Evolutionary conservation across 768 basidiomycete genomes (phyloP).

Genomic region (Zangia roseola): DNA sequence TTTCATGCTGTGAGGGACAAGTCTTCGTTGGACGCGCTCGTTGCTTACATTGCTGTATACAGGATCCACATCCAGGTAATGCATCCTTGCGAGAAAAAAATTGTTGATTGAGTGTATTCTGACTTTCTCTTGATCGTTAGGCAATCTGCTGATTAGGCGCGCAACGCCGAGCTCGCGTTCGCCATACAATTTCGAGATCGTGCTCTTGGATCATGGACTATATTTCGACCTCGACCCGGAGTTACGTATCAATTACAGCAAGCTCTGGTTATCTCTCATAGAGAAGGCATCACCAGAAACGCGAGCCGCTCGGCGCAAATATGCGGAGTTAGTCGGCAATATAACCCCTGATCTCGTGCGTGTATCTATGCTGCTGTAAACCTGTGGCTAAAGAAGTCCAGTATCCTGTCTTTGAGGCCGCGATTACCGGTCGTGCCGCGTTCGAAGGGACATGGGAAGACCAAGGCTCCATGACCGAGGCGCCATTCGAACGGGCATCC

Average conservation of each 20-base stretch:
- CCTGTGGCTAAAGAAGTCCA: slow-evolving; percentile 30
- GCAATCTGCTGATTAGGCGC: slow-evolving; percentile 89
- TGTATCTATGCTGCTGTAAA: slow-evolving; percentile 4
- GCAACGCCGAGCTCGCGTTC: slow-evolving; percentile 60
- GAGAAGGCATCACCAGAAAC: slow-evolving; percentile 64
- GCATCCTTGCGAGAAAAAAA: background rate
- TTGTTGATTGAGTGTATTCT: slow-evolving; percentile 5
- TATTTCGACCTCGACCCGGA: slow-evolving; percentile 88
- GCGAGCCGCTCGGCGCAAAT: slow-evolving; percentile 71
- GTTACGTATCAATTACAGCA: slow-evolving; percentile 79
- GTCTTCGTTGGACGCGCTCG: background rate
- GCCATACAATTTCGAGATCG: slow-evolving; percentile 95
- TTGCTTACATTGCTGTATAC: slow-evolving; percentile 19
- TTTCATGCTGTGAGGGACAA: slow-evolving; percentile 66
- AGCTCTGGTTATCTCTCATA: slow-evolving; percentile 90
- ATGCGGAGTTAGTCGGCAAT: slow-evolving; percentile 89
- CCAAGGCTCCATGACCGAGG: slow-evolving; percentile 29
- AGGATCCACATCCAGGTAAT: slow-evolving; percentile 87
- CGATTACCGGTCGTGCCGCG: slow-evolving; percentile 81
- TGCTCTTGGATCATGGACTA: slow-evolving; percentile 89
- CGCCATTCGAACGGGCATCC: slow-evolving; percentile 57
- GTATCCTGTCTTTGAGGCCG: slow-evolving; percentile 95
- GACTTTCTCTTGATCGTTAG: slow-evolving; percentile 32
- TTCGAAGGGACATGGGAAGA: slow-evolving; percentile 61
- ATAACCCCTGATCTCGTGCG: slow-evolving; percentile 82